Evolutionary conservation across 345 rosid species (phyloP), one percentile per base, ranked within the genome.

Genomic region (Eucalyptus victrix): DNA sequence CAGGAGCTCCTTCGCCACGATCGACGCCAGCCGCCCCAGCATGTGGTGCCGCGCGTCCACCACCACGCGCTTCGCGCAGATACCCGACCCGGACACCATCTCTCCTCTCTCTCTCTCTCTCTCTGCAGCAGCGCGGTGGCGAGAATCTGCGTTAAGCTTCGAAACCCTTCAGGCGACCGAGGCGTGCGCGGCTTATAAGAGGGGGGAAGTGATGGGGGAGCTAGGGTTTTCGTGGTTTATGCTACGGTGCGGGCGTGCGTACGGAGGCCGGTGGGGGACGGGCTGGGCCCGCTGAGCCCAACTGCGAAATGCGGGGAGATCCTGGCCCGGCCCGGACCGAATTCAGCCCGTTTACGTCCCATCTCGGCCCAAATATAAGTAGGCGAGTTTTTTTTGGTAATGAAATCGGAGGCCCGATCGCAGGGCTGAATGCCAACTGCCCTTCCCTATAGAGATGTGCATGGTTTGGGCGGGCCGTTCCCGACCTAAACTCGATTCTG

Each of bases 41-140:
- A 97, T 96, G 92, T 96, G 99, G 90, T 96, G 97, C 49, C 99
- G 89, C 50, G 96, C 98, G 89, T 97, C 98, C 44, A 97, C 96
- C 91, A 96, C 96, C 89, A 95, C 98, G 60, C 92, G 89, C 94
- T 94, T 96, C 47, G 95, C 91, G 90, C 97, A 94, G 54, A 95
- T 89, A 53, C 98, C 97, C 49, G 99, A 97, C 37, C 98, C 99
- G 13, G 95, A 95, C 93, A 96, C 98, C 98, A 96, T 96, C 85
- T 86, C 72, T 32, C 37, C 76, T 34, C 58, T 34, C 90, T 30
- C 54, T 16, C 86, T 13, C 34, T 18, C 42, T 34, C 80, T 69
- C 80, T 72, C 4, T 18, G 6, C 3, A 8, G 47, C 47, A 8
- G 47, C 85, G 30, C 85, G 47, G 83, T 76, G 85, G 85, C 85